phyloP scores from a whole-genome alignment of 805 yeast species.

The Crinitomyces ghanaensis region DNA sequence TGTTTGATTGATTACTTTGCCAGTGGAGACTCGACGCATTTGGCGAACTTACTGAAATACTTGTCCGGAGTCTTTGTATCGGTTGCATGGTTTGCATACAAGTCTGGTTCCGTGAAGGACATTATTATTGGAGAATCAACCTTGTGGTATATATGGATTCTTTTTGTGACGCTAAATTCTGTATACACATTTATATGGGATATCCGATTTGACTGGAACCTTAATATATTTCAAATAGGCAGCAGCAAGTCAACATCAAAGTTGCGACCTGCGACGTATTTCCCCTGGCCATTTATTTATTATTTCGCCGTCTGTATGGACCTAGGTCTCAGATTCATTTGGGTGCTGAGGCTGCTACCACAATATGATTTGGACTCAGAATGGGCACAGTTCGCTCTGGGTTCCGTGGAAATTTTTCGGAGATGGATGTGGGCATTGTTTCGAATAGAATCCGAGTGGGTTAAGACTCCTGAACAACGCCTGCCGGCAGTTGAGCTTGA shows the following conservation, averaged over 20 bases:
- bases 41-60: constrained; percentile 69
- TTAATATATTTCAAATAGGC: constrained; percentile 35
- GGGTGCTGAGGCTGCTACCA: constrained; percentile 51
- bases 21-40: constrained; percentile 42
- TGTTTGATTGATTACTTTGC: constrained; percentile 58
- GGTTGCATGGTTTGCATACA: no score
- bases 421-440: constrained; percentile 86
- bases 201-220: constrained; percentile 76
- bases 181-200: constrained; percentile 84
- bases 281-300: constrained; percentile 32
- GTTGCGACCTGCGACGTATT: constrained; percentile 19
- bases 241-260: constrained; percentile 15
- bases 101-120: no score
- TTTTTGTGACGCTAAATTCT: constrained; percentile 51
- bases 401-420: constrained; percentile 64
- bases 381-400: constrained; percentile 54
- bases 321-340: constrained; percentile 57
- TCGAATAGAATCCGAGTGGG: constrained; percentile 70
- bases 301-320: constrained; percentile 49
- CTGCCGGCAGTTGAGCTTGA: constrained; percentile 12
- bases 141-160: constrained; percentile 20
- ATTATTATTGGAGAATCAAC: no score
- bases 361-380: constrained; percentile 28
- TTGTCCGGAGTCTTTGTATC: constrained; percentile 45
- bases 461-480: constrained; percentile 12